These are phyloP conservation scores for Protomyces gravidus DNA, from an alignment of 1,139 yeast genomes.

Conservation along the genomic window DNA sequence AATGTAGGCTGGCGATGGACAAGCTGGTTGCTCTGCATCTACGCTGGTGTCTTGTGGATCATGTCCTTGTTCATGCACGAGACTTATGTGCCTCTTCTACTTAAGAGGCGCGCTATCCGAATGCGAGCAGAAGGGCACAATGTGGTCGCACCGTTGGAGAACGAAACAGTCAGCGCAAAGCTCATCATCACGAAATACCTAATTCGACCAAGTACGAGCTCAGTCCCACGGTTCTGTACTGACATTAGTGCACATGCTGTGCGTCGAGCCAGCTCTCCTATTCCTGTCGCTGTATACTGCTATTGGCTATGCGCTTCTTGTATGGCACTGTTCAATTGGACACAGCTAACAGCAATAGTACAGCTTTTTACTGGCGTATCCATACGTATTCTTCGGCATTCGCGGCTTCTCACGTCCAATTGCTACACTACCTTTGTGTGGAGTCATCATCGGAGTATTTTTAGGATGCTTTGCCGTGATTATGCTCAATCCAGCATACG, in stretches of 20 bases:
- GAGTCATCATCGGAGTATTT: conserved; percentile 49
- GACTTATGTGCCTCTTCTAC: conserved; percentile 56
- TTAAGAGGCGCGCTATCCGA: conserved; percentile 48
- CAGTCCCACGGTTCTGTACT: not conserved
- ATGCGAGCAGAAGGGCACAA: conserved; percentile 49
- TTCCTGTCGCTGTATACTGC: conserved; percentile 3
- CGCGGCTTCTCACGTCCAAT: not conserved
- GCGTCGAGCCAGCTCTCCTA: conserved; percentile 58
- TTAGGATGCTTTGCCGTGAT: conserved; percentile 42
- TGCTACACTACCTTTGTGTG: conserved; percentile 44
- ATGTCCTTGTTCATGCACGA: conserved; percentile 51
- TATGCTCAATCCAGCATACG: conserved; percentile 41
- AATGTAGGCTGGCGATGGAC: conserved; percentile 52
- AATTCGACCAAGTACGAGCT: conserved; percentile 51
- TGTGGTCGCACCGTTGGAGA: not conserved
- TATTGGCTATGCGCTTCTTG: not conserved
- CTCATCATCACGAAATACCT: conserved; percentile 34
- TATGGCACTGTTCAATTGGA: not conserved
- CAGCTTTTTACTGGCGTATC: not conserved
- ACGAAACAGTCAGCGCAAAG: not conserved
- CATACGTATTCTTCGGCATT: not conserved
- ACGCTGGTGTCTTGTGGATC: conserved; percentile 42
- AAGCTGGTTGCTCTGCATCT: conserved; percentile 47
- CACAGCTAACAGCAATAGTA: not conserved
- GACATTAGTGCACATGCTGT: conserved; percentile 40